Evolutionary conservation across 1,284 basidiomycete genomes (phyloP).

Genomic region (Phellopilus nigrolimitatus): DNA sequence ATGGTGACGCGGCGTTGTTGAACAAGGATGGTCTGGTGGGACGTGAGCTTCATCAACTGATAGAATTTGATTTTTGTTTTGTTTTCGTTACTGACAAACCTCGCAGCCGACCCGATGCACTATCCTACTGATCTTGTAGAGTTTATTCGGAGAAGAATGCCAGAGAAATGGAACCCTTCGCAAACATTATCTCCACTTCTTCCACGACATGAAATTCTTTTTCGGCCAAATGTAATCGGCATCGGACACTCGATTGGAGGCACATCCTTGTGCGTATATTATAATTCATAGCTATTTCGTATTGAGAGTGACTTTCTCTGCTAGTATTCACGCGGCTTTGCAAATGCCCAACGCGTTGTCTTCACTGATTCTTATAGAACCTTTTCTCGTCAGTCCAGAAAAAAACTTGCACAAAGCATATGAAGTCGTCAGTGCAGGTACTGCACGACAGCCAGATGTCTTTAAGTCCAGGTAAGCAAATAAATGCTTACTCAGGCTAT

Average conservation of each 20-base stretch:
- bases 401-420: background rate
- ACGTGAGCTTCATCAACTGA: background rate
- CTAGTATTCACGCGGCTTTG: slow-evolving; percentile 3
- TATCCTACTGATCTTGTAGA: slow-evolving; percentile 2
- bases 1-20: background rate
- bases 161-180: background rate
- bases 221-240: background rate
- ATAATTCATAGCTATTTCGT: background rate
- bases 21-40: background rate
- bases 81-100: too few species aligned
- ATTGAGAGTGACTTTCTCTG: background rate
- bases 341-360: background rate
- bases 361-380: slow-evolving; percentile 1
- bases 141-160: background rate
- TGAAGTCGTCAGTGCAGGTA: slow-evolving; percentile 1
- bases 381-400: slow-evolving; percentile 2
- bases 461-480: background rate
- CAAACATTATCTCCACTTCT: background rate
- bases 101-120: background rate
- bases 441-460: background rate
- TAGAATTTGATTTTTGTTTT: background rate
- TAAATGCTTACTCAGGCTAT: background rate
- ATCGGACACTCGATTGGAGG: slow-evolving; percentile 2
- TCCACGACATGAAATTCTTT: background rate
- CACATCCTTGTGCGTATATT: background rate